These are phyloP conservation scores for Coniochaeta sp. DNA, from an alignment of 2,329 filamentous ascomycete genomes.

Conservation along the genomic window DNA sequence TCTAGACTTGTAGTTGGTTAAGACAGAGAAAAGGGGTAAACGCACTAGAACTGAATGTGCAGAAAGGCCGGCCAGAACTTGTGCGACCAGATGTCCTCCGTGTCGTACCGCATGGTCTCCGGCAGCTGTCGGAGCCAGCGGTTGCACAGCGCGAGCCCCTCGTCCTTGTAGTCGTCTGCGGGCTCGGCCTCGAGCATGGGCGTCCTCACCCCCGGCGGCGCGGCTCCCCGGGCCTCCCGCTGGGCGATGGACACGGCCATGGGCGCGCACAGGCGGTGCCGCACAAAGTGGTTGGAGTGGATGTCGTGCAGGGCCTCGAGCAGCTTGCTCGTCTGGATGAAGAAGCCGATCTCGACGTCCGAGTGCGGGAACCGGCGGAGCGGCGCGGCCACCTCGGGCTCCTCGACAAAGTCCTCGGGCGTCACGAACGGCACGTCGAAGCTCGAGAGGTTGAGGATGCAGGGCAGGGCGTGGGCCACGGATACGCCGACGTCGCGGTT, in stretches of 20 bases:
- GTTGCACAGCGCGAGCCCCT: not conserved
- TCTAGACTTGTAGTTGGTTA: too few relatives aligned
- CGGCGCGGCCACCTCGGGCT: not conserved
- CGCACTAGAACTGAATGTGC: slow-evolving; percentile 3
- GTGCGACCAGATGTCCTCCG: not conserved
- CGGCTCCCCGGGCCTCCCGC: not conserved
- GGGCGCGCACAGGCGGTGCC: not conserved
- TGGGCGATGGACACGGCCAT: not conserved
- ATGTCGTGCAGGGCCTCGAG: not conserved
- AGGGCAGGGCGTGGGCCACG: not conserved
- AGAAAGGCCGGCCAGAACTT: slow-evolving; percentile 6
- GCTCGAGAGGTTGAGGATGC: slow-evolving; percentile 3
- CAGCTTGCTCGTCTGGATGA: not conserved
- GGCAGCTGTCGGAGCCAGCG: not conserved
- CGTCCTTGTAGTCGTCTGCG: not conserved
- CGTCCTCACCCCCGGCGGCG: not conserved
- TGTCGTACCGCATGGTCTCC: not conserved
- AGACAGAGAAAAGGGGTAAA: not conserved
- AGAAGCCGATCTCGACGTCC: slow-evolving; percentile 2
- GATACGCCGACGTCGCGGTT: not conserved
- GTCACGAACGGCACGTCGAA: slow-evolving; percentile 8
- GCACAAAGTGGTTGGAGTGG: not conserved
- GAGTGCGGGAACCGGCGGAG: not conserved
- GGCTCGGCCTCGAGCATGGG: not conserved
- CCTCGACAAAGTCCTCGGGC: slow-evolving; percentile 9